Base-by-base conservation (phyloP, 2,329 filamentous ascomycete species). In the Colletotrichum sp. region DNA sequence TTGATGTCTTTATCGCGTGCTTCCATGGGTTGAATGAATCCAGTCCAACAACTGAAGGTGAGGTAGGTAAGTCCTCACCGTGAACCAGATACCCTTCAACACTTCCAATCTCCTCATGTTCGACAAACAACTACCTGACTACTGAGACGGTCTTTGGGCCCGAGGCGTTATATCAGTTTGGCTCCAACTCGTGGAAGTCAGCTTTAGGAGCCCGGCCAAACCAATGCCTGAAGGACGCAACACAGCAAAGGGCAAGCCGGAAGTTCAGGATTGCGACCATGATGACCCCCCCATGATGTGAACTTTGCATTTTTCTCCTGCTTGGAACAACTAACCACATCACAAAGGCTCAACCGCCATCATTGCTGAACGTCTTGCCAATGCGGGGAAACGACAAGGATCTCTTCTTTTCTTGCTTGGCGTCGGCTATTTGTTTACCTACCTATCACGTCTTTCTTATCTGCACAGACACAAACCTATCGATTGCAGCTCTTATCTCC, bases 151-250 rank as follows among this genome's bases (percentile, higher is more conserved):
- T 44, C 8, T 39, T 49, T 49, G 18, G 18, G 18, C 8, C 18
- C 1, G 18, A 49, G 18, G 39, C 18, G 18, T 49, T 10, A n/a
- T n/a, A 12, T 4, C 0, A n/a, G 2, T 2, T 2, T 49, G 18
- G 18, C 9, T 49, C 18, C 1, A 49, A 12, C 39, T 49, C 39
- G 5, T 49, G 1, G 18, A 49, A 49, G 18, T 49, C 5, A n/a
- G 18, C 39, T 49, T 49, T 49, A 12, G 8, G 18, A 12, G 28
- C 26, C 26, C 26, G 18, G 18, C 39, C 39, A 12, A n/a, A 10
- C 39, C 9, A 49, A 49, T 49, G 39, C 18, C 8, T 49, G 8
- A 12, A 49, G 18, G 39, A n/a, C 1, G 9, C 18, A 49, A 49
- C 39, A n/a, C 9, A 49, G 39, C 18, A 49, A n/a, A 49, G 39